Conservation (phyloP, 1,139 yeast genomes). For the Suzukiozyma palmioleophila region DNA sequence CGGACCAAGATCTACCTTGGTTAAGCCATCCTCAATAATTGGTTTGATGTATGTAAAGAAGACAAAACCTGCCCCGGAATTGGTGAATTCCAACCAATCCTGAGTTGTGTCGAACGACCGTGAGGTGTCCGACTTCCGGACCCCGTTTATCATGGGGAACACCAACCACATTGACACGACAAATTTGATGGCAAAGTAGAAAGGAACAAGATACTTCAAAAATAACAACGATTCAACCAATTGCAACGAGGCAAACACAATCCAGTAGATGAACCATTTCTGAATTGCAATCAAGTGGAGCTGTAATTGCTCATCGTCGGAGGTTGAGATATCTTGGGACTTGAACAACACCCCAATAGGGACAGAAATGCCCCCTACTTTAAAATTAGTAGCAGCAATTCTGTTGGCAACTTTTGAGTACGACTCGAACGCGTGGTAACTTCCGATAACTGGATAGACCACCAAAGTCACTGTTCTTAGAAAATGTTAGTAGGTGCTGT, state of each 20-base stretch:
- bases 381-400: conserved; percentile 23
- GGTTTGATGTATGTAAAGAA: conserved; percentile 32
- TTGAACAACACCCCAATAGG: conserved; percentile 19
- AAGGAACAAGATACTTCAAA: conserved; percentile 41
- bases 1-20: not conserved
- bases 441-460: conserved; percentile 50
- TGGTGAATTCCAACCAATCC: conserved; percentile 25
- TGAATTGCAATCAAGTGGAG: conserved; percentile 37
- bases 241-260: conserved; percentile 37
- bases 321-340: conserved; percentile 9
- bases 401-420: conserved; percentile 25
- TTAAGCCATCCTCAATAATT: conserved; percentile 20
- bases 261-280: conserved; percentile 61
- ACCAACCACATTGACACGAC: conserved; percentile 50
- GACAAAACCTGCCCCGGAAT: conserved; percentile 36
- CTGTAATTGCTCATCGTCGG: conserved; percentile 19
- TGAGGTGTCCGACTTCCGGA: conserved; percentile 6
- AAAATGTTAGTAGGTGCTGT: conserved; percentile 1
- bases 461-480: conserved; percentile 35
- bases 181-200: conserved; percentile 38
- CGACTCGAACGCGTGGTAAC: conserved; percentile 48
- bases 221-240: conserved; percentile 28
- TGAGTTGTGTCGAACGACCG: conserved; percentile 11
- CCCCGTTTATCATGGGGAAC: conserved; percentile 32
- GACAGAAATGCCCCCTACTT: conserved; percentile 33